These are phyloP conservation scores for Candida germanica DNA, from an alignment of 805 yeast species.

Conservation along the genomic window DNA sequence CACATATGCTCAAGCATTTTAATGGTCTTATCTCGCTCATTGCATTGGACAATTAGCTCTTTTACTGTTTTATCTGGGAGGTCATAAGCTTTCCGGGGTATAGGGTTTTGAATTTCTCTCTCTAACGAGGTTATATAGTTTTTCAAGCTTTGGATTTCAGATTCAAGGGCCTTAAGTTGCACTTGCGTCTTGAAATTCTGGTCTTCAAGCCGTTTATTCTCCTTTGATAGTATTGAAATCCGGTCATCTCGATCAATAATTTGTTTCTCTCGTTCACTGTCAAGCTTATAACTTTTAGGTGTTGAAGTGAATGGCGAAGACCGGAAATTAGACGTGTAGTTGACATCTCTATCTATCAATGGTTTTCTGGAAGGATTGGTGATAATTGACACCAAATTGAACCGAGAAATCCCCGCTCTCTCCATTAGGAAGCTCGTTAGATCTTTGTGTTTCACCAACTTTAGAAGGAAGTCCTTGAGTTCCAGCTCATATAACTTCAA, in stretches of 20 bases:
- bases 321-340: background rate
- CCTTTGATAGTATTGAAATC: constrained; percentile 9
- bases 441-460: constrained; percentile 17
- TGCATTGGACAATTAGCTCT: constrained; percentile 15
- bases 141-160: constrained; percentile 15
- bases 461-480: constrained; percentile 22
- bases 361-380: constrained; percentile 5
- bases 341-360: background rate
- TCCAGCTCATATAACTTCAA: constrained; percentile 21
- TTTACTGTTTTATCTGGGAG: constrained; percentile 5
- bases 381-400: constrained; percentile 8
- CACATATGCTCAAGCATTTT: constrained; percentile 17
- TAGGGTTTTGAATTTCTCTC: constrained; percentile 1
- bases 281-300: constrained; percentile 1
- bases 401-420: constrained; percentile 17
- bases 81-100: background rate
- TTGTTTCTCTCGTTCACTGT: constrained; percentile 12
- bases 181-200: constrained; percentile 7
- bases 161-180: constrained; percentile 17
- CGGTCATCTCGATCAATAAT: constrained; percentile 15
- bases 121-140: constrained; percentile 18
- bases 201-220: constrained; percentile 9
- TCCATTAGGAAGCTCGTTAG: constrained; percentile 22
- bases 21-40: constrained; percentile 18
- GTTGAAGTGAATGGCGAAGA: background rate